phyloP scores from a whole-genome alignment of 1,139 yeast genomes.

The Geotrichum aggregatum region DNA sequence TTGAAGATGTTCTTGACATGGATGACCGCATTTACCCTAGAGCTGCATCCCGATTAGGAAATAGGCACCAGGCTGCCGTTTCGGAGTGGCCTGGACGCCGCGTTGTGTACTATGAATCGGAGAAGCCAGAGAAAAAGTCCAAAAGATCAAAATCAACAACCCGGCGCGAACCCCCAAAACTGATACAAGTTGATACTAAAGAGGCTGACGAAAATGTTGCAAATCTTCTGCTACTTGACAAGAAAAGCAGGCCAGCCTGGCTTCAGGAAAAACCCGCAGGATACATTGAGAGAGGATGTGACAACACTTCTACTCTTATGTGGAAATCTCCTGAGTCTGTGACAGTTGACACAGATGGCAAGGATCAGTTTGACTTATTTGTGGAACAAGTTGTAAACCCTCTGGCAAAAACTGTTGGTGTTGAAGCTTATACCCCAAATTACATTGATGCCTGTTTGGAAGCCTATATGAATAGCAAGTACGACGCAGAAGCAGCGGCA shows the following conservation, averaged over 20 bases:
- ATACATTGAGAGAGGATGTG: conserved; percentile 81
- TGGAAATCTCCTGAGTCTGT: conserved; percentile 53
- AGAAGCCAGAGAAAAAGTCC: conserved; percentile 27
- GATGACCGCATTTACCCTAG: conserved; percentile 81
- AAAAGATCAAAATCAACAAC: conserved; percentile 24
- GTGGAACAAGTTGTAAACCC: conserved; percentile 50
- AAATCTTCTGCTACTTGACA: conserved; percentile 47
- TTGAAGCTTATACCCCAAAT: conserved; percentile 58
- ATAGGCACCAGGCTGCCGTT: conserved; percentile 68
- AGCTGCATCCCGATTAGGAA: conserved; percentile 73
- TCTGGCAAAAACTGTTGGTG: conserved; percentile 50
- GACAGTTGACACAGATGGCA: conserved; percentile 21
- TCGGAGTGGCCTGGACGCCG: conserved; percentile 66
- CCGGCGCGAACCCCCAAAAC: conserved; percentile 17
- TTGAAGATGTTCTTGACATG: conserved; percentile 74
- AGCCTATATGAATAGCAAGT: conserved; percentile 50
- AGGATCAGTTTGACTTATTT: conserved; percentile 48
- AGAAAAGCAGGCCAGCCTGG: conserved; percentile 63
- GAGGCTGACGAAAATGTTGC: conserved; percentile 26
- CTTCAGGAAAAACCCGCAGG: conserved; percentile 75
- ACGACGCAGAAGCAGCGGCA: conserved; percentile 50
- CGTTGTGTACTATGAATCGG: conserved; percentile 60
- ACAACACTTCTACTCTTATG: conserved; percentile 60
- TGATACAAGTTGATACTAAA: conserved; percentile 20
- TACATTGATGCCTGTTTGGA: conserved; percentile 70